Evolutionary conservation across 78 protist genomes (phyloP), one percentile per base, ranked within the genome.

Genomic region (Guillardia theta): DNA sequence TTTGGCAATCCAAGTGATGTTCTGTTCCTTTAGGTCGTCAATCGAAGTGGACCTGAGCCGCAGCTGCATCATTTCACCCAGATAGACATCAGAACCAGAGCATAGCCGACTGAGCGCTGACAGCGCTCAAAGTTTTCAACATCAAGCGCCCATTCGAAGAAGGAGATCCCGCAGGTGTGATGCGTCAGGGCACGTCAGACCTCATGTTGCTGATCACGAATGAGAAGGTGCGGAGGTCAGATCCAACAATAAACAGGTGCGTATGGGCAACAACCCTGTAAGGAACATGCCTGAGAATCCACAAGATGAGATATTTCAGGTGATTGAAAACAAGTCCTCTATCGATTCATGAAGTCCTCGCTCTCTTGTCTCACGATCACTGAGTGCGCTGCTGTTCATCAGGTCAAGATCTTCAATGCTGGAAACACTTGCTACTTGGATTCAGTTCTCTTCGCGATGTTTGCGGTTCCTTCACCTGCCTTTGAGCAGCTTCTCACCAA

Each of bases 361-460:
- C 88, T 41, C 10, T 33, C 22, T 5, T 21, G 9, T 77, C 18
- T 77, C 33, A 4, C 9, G 37, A 24, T 70, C 6, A 12, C n/a
- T 70, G 10, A 1, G 3, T 12, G 9, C 8, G 83, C 6, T 33
- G 45, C 9, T 78, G 87, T 27, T 70, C 4, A 2, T 30, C 90
- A 78, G 90, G 48, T 78, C 44, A 37, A 43, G 12, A 64, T 88
- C 18, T 33, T 6, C 15, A 88, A 88, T 48, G 93, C 53, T 18
- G 93, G 93, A 0, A 88, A 88, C 54, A 48, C 93, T 0, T 88
- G 93, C 93, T 88, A 88, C 43, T 33, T 88, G 36, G 93, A 88
- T 41, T 24, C 76, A 10, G 93, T 88, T 15, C 64, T 88, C 36
- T 88, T 22, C 48, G 54, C 93, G 15, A 88, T 88, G 93, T 88